Evolutionary conservation across 257 asterid species (phyloP), one percentile per base, ranked within the genome.

Genomic region (Solanum paucissectum): DNA sequence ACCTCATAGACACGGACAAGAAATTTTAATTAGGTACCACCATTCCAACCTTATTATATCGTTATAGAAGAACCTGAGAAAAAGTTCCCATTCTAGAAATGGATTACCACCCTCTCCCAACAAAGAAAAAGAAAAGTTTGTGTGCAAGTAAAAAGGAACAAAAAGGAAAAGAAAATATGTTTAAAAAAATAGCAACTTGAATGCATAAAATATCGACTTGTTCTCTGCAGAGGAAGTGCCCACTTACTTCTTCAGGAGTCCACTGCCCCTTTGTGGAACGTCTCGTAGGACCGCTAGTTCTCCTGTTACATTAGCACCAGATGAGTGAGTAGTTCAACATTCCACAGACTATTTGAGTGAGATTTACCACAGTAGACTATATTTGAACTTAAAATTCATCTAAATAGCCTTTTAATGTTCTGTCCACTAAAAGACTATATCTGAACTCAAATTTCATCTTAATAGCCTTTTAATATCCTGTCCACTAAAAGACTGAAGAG

Each of bases 201-300:
- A 32, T 46, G 86, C 71, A 82, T 46, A 62, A 82, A 82, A 32
- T 49, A 29, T 82, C 2, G 21, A 29, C 71, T 49, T 52, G 27
- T 49, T 82, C 42, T 49, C 32, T 7, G 34, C 33, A 60, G 75
- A 82, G 79, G 83, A 82, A 58, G 84, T 77, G 88, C 69, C 37
- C 62, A 79, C 75, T 89, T 89, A 97, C 99, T 98, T 97, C 99
- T 91, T 96, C 99, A 20, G 94, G 91, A 27, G 98, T 95, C 99
- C 99, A 97, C 86, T 97, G 99, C 27, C 99, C 99, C 94, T 96
- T 97, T 85, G 99, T 95, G 84, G 99, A 97, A 89, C 99, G 98
- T 88, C 99, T 92, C 77, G 99, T 95, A 6, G 99, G 99, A 42
- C 99, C 99, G 85, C 94, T 94, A 21, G 98, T 94, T 91, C 99